Percentiles rank a stretch among this genome's conserved stretches.
Evolutionary conservation across 495 filamentous ascomycete species (phyloP).

Genomic region (Penicillium pulvis): DNA sequence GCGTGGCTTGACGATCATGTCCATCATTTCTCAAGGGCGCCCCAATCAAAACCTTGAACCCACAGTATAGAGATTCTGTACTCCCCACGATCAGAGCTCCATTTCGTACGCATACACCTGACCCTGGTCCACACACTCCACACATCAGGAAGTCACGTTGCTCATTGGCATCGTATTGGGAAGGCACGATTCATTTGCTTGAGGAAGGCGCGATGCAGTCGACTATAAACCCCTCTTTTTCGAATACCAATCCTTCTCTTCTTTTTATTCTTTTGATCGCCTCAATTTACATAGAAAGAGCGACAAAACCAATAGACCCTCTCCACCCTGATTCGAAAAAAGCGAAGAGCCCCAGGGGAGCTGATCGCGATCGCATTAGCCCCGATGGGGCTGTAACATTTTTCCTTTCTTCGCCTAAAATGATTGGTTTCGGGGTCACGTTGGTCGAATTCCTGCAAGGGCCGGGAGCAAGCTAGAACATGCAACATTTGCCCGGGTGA

Average conservation of each 20-base stretch:
- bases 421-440: not conserved
- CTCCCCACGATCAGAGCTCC: not conserved
- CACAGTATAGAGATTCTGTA: not conserved
- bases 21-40: not conserved
- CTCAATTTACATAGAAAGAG: too few species aligned
- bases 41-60: not conserved
- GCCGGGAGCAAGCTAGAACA: not conserved
- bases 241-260: too few species aligned
- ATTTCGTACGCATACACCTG: not conserved
- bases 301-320: too few species aligned
- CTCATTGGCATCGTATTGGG: too few species aligned
- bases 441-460: slow-evolving; percentile 5
- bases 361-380: not conserved
- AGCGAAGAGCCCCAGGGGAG: not conserved
- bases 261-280: too few species aligned
- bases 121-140: not conserved
- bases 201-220: too few species aligned
- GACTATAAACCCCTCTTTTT: too few species aligned
- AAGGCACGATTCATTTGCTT: too few species aligned
- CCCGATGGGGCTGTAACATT: not conserved
- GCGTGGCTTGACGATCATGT: slow-evolving; percentile 6
- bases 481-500: not conserved
- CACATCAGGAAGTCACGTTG: too few species aligned
- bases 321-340: not conserved
- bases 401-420: not conserved